Percentiles rank a stretch among this genome's conserved stretches.
Conservation (phyloP, 1,284 basidiomycete species). For the Ceratobasidium sp. region DNA sequence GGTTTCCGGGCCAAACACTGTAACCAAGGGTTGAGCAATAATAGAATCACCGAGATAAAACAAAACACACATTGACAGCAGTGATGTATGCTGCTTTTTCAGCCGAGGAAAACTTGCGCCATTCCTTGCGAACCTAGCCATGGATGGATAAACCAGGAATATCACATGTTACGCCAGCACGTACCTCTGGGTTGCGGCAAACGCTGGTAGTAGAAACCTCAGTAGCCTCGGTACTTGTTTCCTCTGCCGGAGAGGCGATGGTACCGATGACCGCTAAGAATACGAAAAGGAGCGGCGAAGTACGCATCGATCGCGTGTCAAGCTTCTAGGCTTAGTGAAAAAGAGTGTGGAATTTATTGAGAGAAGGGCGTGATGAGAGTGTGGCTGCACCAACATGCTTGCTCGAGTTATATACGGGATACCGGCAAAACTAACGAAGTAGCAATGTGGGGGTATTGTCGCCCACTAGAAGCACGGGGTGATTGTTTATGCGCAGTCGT, state of each 20-base stretch:
- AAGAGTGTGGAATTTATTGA: not conserved
- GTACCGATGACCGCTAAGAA: not conserved
- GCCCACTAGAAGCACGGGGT: constrained; percentile 30
- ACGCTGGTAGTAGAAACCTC: not conserved
- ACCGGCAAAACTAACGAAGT: not conserved
- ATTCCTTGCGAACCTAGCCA: constrained; percentile 18
- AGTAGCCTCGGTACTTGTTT: not conserved
- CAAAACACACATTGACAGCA: constrained; percentile 24
- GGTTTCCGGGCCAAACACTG: constrained; percentile 30
- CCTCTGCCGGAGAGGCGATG: constrained; percentile 15
- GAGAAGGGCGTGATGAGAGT: not conserved
- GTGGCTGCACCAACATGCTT: not conserved
- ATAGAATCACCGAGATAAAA: not conserved
- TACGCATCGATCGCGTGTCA: constrained; percentile 9
- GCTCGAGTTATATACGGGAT: constrained; percentile 10
- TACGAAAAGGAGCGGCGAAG: constrained; percentile 12
- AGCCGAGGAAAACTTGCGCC: constrained; percentile 6
- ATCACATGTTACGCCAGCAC: not conserved
- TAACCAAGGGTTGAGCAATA: not conserved
- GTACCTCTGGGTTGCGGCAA: constrained; percentile 25
- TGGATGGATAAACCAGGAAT: not conserved
- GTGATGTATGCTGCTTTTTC: constrained; percentile 37
- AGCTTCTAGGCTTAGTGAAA: not conserved
- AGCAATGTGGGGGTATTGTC: not conserved
- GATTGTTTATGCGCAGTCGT: constrained; percentile 15